Percentiles rank a stretch among this genome's conserved stretches.
Evolutionary conservation across 1,284 basidiomycete genomes (phyloP).

Genomic region (Leccinum proximum): DNA sequence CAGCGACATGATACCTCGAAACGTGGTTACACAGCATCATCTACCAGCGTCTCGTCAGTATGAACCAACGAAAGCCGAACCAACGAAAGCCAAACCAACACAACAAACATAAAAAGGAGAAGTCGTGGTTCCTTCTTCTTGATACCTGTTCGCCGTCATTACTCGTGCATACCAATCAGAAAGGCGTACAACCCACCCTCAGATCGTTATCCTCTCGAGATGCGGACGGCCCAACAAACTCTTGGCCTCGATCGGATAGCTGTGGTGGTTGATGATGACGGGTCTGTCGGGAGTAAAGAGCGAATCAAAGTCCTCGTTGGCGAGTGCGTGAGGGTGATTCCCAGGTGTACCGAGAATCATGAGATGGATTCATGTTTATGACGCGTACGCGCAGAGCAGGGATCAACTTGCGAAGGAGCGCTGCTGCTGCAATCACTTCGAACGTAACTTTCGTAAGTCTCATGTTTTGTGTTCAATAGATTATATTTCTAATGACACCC

Average conservation of each 20-base stretch:
- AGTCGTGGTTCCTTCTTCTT: constrained; percentile 69
- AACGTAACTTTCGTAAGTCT: constrained; percentile 46
- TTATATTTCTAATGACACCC: too few species aligned
- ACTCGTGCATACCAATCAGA: constrained; percentile 37
- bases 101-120: constrained; percentile 57
- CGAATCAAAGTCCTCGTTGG: constrained; percentile 56
- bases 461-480: too few species aligned
- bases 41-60: constrained; percentile 28
- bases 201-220: constrained; percentile 48
- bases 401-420: constrained; percentile 60
- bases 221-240: constrained; percentile 57
- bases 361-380: constrained; percentile 79
- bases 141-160: constrained; percentile 53
- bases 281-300: constrained; percentile 73
- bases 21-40: constrained; percentile 71
- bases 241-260: constrained; percentile 69
- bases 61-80: too few species aligned
- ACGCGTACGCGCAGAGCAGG: constrained; percentile 74
- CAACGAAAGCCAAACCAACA: background rate
- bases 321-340: constrained; percentile 77
- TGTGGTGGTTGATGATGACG: constrained; percentile 85
- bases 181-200: constrained; percentile 37
- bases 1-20: constrained; percentile 62
- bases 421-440: constrained; percentile 76
- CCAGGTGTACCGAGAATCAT: constrained; percentile 72